Base-by-base conservation (phyloP, 768 basidiomycete genomes). In the Dentipellis sp. region DNA sequence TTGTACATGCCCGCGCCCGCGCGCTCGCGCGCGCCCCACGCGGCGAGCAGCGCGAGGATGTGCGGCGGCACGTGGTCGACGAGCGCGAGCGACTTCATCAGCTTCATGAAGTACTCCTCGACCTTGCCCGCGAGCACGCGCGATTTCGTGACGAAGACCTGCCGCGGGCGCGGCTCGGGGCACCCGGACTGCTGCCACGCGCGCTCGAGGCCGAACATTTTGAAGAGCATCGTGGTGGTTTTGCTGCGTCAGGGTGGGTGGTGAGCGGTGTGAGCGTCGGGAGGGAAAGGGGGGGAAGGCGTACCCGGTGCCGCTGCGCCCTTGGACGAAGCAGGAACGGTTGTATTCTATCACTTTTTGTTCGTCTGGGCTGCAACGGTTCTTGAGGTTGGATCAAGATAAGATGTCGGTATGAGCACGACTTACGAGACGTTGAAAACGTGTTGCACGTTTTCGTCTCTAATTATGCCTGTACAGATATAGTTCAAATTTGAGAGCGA, bases 201-300 rank as follows among this genome's bases (percentile, higher is more conserved):
- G n/a, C 77, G 69, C 59, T 88, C 82, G 7, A 86, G 79, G 1
- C 78, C 76, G 1, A 88, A 72, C 78, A 89, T 88, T 65, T 86
- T 88, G 71, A 83, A 85, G 1, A 89, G 70, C 77, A 89, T 86
- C 0, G 85, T 83, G 0, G 87, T 88, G 0, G 84, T 88, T 74
- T 88, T 88, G 0, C 86, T 86, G 60, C 4, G 21, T 11, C 1
- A 9, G 19, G 5, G 9, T 45, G 2, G 14, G 16, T 45, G 42
- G 19, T 17, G 12, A 29, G 14, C 42, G 16, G 42, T 45, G 42
- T 45, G n/a, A 17, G 10, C 42, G 7, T 45, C n/a, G 19, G 40
- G 23, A 42, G 14, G 21, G n/a, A 36, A 29, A 12, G 16, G 16
- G 21, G 16, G 14, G 34, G 48, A n/a, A 37, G 52, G 36, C 9